Percentiles rank a stretch among this genome's conserved stretches.
Evolutionary conservation across 257 asterid genomes (phyloP).

Genomic region (Linaria vulgaris): DNA sequence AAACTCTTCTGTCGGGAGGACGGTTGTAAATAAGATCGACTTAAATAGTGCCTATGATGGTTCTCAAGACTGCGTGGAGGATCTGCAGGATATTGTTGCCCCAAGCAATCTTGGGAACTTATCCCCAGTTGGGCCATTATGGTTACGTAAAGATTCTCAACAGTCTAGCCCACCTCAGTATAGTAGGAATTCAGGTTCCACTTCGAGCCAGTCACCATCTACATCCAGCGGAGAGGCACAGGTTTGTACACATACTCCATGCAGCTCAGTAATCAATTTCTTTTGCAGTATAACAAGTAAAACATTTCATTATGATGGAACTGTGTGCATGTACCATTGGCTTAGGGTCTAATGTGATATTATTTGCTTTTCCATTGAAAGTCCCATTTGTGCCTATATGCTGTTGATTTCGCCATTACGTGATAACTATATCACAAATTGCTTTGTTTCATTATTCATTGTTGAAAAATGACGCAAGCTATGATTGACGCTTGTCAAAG

Average conservation of each 20-base stretch:
- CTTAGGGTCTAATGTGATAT: neutral
- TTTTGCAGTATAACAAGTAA: neutral
- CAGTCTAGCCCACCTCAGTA: conserved; percentile 61
- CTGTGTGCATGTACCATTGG: neutral
- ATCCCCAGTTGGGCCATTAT: conserved; percentile 44
- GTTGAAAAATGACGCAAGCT: neutral
- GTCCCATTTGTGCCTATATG: neutral
- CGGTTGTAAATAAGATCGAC: conserved; percentile 57
- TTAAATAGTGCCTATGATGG: conserved; percentile 77
- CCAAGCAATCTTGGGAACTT: conserved; percentile 35
- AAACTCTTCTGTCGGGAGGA: conserved; percentile 41
- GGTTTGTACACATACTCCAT: conserved; percentile 40
- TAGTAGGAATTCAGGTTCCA: conserved; percentile 76
- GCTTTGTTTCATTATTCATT: neutral
- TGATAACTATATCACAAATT: conserved; percentile 8
- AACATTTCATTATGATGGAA: neutral
- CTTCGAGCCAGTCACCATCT: conserved; percentile 70
- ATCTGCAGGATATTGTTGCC: conserved; percentile 39
- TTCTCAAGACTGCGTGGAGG: conserved; percentile 67
- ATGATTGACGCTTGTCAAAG: conserved; percentile 2
- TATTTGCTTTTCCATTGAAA: neutral
- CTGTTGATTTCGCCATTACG: neutral
- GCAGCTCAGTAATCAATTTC: conserved; percentile 12
- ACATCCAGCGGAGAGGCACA: conserved; percentile 88
- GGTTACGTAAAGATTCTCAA: conserved; percentile 53